These are phyloP conservation scores for Albophoma yamanashiensis DNA, from an alignment of 2,329 filamentous ascomycete genomes.

Conservation along the genomic window DNA sequence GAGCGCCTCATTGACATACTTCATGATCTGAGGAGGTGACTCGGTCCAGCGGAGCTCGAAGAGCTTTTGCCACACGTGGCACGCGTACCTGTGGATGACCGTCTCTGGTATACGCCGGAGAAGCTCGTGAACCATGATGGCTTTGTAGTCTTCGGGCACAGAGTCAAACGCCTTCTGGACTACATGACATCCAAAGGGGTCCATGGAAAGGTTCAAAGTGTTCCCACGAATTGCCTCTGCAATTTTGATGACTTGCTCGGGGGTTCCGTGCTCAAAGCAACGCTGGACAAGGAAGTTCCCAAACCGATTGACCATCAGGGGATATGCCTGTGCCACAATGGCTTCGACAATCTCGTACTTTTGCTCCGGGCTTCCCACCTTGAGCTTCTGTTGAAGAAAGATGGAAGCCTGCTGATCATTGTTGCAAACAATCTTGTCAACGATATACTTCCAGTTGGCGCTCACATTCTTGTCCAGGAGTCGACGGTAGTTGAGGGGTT, in stretches of 20 bases:
- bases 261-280: slow-evolving; percentile 95
- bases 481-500: slow-evolving; percentile 92
- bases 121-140: slow-evolving; percentile 96
- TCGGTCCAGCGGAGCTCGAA: slow-evolving; percentile 96
- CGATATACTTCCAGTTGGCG: slow-evolving; percentile 99
- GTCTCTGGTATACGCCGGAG: slow-evolving; percentile 93
- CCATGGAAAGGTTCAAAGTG: slow-evolving; percentile 91
- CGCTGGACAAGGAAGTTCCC: slow-evolving; percentile 97
- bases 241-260: slow-evolving; percentile 90
- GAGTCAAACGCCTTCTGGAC: slow-evolving; percentile 98
- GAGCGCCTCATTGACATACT: slow-evolving; percentile 90
- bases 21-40: slow-evolving; percentile 95
- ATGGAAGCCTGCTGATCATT: slow-evolving; percentile 99
- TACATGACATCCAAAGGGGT: slow-evolving; percentile 96
- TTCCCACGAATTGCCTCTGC: slow-evolving; percentile 90
- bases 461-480: slow-evolving; percentile 91
- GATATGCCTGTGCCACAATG: slow-evolving; percentile 89
- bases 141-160: slow-evolving; percentile 95
- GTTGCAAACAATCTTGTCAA: slow-evolving; percentile 98
- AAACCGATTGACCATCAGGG: slow-evolving; percentile 96
- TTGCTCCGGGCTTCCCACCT: slow-evolving; percentile 87
- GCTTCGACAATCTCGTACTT: slow-evolving; percentile 96
- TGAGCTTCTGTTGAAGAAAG: slow-evolving; percentile 97
- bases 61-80: slow-evolving; percentile 98
- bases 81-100: slow-evolving; percentile 96